Evolutionary conservation across 1,284 basidiomycete species (phyloP).

Genomic region (Tranzscheliella williamsii): DNA sequence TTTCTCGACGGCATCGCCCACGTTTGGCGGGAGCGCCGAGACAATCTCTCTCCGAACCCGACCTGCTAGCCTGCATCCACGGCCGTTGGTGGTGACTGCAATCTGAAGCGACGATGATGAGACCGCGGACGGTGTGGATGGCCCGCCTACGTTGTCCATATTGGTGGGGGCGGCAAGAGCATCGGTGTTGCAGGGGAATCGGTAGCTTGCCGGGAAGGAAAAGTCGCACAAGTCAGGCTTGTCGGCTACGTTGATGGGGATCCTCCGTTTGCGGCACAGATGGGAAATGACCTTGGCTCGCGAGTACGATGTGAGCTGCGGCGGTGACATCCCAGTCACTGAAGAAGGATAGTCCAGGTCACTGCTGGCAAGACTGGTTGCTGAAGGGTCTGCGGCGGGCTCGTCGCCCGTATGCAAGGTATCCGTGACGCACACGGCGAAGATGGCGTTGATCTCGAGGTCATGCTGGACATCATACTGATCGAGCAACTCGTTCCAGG

Average conservation of each 20-base stretch:
- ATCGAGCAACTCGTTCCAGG: constrained; percentile 13
- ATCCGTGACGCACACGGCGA: constrained; percentile 58
- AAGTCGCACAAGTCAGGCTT: constrained; percentile 85
- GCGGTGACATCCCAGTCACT: not conserved
- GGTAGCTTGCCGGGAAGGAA: constrained; percentile 82
- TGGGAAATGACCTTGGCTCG: constrained; percentile 39
- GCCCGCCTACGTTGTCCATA: too few relatives aligned
- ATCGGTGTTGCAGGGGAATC: constrained; percentile 66
- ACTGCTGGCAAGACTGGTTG: not conserved
- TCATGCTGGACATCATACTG: constrained; percentile 7
- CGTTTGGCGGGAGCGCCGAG: constrained; percentile 72
- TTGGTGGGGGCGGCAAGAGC: not conserved
- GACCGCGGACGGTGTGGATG: not conserved
- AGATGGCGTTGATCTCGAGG: constrained; percentile 20
- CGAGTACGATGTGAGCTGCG: constrained; percentile 13
- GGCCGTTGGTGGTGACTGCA: constrained; percentile 86
- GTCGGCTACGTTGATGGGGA: constrained; percentile 85
- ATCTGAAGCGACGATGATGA: constrained; percentile 72
- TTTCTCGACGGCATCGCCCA: constrained; percentile 77
- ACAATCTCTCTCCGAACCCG: constrained; percentile 83
- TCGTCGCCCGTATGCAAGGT: constrained; percentile 49
- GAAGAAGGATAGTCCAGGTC: constrained; percentile 1
- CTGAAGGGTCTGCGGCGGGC: not conserved
- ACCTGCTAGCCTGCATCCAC: constrained; percentile 82
- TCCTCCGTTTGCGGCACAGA: constrained; percentile 62